These are phyloP conservation scores for Hypseocharis bilobata DNA, from an alignment of 441 rosid genomes.

Conservation along the genomic window DNA sequence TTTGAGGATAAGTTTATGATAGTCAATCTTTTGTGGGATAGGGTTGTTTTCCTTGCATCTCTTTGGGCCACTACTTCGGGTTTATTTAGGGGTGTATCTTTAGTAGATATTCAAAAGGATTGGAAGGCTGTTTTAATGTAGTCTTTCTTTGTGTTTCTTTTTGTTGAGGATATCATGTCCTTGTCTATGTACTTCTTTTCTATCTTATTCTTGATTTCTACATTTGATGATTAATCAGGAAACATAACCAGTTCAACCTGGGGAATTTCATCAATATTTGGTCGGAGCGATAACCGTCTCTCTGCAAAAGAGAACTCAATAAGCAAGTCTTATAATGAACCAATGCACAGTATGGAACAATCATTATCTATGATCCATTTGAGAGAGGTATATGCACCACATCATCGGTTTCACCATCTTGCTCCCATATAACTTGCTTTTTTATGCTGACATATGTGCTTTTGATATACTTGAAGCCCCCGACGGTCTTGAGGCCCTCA, in stretches of 20 bases:
- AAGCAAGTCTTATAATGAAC: slow-evolving; percentile 40
- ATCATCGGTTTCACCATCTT: slow-evolving; percentile 13
- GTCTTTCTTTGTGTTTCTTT: no score
- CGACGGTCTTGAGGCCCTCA: slow-evolving; percentile 61
- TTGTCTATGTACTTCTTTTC: no score
- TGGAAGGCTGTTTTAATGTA: no score
- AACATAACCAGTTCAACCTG: slow-evolving; percentile 50
- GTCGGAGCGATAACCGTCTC: slow-evolving; percentile 49
- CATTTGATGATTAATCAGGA: slow-evolving; percentile 30
- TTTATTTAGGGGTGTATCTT: no score
- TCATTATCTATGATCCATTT: slow-evolving; percentile 58
- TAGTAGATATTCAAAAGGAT: no score
- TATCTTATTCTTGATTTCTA: no score
- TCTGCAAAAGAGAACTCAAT: slow-evolving; percentile 47
- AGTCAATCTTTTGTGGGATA: no score
- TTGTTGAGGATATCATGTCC: no score
- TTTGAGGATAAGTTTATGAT: no score
- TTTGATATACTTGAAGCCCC: slow-evolving; percentile 50
- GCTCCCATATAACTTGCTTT: background rate
- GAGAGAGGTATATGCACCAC: slow-evolving; percentile 54
- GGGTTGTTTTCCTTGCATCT: no score
- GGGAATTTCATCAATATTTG: slow-evolving; percentile 80
- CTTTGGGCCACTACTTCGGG: no score
- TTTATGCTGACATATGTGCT: slow-evolving; percentile 7
- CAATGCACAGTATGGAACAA: slow-evolving; percentile 41